phyloP scores from a whole-genome alignment of 805 yeast genomes.

The Yarrowia hollandica region DNA sequence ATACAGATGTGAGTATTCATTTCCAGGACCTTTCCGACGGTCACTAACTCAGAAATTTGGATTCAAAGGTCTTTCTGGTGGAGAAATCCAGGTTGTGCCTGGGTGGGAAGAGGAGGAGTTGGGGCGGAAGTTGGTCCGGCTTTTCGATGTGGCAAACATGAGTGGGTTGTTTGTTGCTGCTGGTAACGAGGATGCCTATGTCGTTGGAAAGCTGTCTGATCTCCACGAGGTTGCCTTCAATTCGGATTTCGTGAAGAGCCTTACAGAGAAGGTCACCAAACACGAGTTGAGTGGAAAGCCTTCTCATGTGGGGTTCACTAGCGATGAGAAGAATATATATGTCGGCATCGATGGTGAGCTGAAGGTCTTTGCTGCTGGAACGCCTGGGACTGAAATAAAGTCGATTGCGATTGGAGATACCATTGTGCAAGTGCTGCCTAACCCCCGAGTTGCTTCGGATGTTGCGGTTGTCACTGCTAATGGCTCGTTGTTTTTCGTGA shows the following conservation, averaged over 20 bases:
- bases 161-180: constrained; percentile 37
- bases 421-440: constrained; percentile 29
- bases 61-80: constrained; percentile 30
- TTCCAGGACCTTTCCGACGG: not conserved
- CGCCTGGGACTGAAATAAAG: not conserved
- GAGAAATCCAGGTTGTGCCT: not conserved
- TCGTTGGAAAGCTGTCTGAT: constrained; percentile 32
- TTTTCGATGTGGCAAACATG: constrained; percentile 37
- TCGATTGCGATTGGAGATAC: constrained; percentile 8
- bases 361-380: not conserved
- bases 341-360: constrained; percentile 28
- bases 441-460: constrained; percentile 32
- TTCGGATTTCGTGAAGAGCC: constrained; percentile 24
- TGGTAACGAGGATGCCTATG: constrained; percentile 31
- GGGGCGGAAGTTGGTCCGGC: constrained; percentile 5
- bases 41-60: constrained; percentile 35
- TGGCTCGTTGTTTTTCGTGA: constrained; percentile 27
- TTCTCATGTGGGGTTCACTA: constrained; percentile 33
- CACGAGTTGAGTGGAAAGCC: constrained; percentile 27
- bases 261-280: constrained; percentile 5
- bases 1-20: constrained; percentile 32
- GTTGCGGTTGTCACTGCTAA: constrained; percentile 31
- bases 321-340: constrained; percentile 35
- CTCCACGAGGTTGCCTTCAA: constrained; percentile 31
- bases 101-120: constrained; percentile 27